Evolutionary conservation across 805 yeast species (phyloP), one percentile per base, ranked within the genome.

Genomic region (Wickerhamomyces subpelliculosus): DNA sequence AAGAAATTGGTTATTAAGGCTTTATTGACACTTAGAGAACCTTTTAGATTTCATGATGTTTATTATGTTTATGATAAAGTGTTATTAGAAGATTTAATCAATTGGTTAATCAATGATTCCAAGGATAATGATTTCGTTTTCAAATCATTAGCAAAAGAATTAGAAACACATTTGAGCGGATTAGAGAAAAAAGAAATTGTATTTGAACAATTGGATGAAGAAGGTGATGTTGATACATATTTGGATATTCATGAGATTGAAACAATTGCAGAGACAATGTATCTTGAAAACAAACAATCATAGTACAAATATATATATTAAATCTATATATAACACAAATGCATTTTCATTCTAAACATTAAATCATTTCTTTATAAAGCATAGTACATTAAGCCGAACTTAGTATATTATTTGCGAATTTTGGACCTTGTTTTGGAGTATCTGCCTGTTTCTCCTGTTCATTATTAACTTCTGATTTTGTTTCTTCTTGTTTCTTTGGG

Each of bases 61-160:
- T 87, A 87, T 55, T 85, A 87, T 54, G 87, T 86, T 6, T 89
- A 89, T 56, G 84, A 84, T 53, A 78, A 76, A 52, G 70, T 88
- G 0, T 70, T 85, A 67, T 47, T 87, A 5, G 87, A 84, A 49
- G 96, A 89, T 55, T 64, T 86, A 44, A 70, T 84, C 40, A 65
- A 80, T 13, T 89, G 95, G 95, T 56, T 83, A 14, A 65, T 83
- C 18, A 62, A 72, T 40, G 78, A 75, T 37, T 55, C 67, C 27
- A 68, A 68, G 31, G 78, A 85, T 28, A 68, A 68, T 44, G 89
- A 82, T 46, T 65, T 60, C 27, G 70, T 73, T 19, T 52, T 87
- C 20, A 65, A 85, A 39, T 69, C 73, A 31, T 58, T 87, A 19
- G 85, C 90, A 1, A 78, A 76, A 39, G 93, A 84, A 45, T 52